phyloP scores from a whole-genome alignment of 805 yeast genomes.

The Myxozyma melibiosi region DNA sequence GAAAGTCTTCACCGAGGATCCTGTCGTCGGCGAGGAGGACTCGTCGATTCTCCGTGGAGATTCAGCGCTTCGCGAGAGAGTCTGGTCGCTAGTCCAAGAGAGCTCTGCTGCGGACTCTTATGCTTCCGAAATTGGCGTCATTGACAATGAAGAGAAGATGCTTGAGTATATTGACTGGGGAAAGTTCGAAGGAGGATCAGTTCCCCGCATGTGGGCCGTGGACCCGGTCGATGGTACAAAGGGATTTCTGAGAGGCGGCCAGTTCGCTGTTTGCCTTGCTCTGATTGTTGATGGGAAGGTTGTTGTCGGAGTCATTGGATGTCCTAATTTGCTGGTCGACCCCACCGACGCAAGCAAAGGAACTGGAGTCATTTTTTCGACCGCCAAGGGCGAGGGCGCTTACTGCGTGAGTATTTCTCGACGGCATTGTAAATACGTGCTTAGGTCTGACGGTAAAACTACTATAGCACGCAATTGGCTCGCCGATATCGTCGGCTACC shows the following conservation, averaged over 20 bases:
- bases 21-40: constrained; percentile 93
- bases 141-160: constrained; percentile 51
- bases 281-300: constrained; percentile 83
- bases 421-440: too few species aligned
- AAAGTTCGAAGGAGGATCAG: constrained; percentile 75
- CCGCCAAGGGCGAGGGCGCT: constrained; percentile 69
- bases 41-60: constrained; percentile 65
- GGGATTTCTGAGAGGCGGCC: constrained; percentile 94
- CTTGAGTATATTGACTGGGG: constrained; percentile 76
- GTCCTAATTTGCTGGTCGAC: constrained; percentile 80
- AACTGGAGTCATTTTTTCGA: constrained; percentile 76
- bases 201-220: constrained; percentile 85
- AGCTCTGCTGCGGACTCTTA: constrained; percentile 43
- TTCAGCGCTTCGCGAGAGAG: constrained; percentile 52
- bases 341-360: constrained; percentile 41
- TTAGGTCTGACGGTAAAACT: too few species aligned
- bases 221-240: constrained; percentile 99
- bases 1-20: constrained; percentile 78
- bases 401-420: constrained; percentile 50
- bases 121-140: constrained; percentile 35
- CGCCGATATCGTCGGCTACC: constrained; percentile 38
- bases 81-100: constrained; percentile 60
- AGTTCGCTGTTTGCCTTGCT: constrained; percentile 94
- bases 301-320: constrained; percentile 90
- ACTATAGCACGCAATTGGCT: constrained; percentile 25